Evolutionary conservation across 2,329 filamentous ascomycete species (phyloP), one percentile per base, ranked within the genome.

Genomic region (Tolypocladium tundrense): DNA sequence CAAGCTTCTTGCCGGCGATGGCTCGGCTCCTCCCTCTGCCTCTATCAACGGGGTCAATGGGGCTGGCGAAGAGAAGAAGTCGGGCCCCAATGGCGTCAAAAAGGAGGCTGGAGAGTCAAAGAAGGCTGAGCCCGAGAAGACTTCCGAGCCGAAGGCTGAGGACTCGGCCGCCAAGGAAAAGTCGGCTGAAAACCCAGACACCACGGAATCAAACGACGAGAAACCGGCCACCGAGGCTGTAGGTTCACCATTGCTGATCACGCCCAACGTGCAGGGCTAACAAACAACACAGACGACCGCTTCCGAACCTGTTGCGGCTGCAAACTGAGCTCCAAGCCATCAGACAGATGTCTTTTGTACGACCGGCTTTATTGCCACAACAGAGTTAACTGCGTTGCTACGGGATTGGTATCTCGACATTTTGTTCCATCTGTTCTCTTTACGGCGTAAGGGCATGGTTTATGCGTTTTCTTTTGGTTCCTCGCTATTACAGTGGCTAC

Each of bases 1-100:
- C 72, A 88, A 88, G 71, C 81, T 91, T 41, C 79, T 97, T n/a
- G 83, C 83, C 40, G 77, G 75, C 19, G 87, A 88, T 53, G 73
- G 55, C 27, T 57, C 75, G 37, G 72, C 72, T 11, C 68, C 75
- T 13, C 68, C 71, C 19, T 63, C 71, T 16, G 61, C 71, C 39
- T 61, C 77, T 11, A 69, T 76, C 9, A 80, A 81, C 60, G 77
- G 77, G 24, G 74, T 80, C 2, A 82, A 82, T 41, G 77, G 80
- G 59, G 71, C 73, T 19, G 57, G 48, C 37, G 60, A 62, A 11
- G 56, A 58, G 40, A 62, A 63, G 35, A 62, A 62, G 54, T 62
- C 73, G 13, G 69, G 70, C 24, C 62, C 66, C 52, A 74, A 79
- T 55, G 76, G 73, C 31, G 69, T 68, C 55, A 73, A 77, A 60